Conservation (phyloP, 371 early-diverging fungal species). For the Fennellomyces sp. region DNA sequence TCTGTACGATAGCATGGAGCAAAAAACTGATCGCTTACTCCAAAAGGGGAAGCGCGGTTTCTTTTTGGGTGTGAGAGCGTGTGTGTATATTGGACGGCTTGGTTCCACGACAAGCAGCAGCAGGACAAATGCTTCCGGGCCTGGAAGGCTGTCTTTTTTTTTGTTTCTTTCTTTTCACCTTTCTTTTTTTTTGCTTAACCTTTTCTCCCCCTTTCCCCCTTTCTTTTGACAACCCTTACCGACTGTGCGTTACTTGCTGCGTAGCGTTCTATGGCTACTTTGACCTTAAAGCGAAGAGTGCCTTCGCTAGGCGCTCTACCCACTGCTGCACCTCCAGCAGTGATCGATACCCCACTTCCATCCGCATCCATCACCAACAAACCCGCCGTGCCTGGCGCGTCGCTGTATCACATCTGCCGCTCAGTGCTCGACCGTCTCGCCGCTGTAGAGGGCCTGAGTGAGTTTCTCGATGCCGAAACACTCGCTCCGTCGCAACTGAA, state of each 20-base stretch:
- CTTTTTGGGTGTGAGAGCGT: not conserved
- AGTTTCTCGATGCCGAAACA: conserved; percentile 50
- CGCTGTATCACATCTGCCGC: conserved; percentile 69
- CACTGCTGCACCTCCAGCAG: conserved; percentile 13
- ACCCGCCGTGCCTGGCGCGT: conserved; percentile 32
- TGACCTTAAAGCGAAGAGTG: conserved; percentile 39
- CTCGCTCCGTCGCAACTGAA: conserved; percentile 9
- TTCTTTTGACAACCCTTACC: no score
- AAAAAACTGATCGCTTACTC: conserved; percentile 4
- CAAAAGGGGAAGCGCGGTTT: conserved; percentile 1
- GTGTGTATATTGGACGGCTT: not conserved
- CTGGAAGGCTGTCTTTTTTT: not conserved
- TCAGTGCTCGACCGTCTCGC: conserved; percentile 62
- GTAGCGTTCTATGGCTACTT: conserved; percentile 41
- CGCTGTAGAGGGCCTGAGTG: conserved; percentile 62
- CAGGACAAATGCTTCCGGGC: not conserved
- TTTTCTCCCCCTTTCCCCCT: not conserved
- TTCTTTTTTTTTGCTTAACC: not conserved
- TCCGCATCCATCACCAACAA: conserved; percentile 19
- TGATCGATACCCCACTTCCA: conserved; percentile 28
- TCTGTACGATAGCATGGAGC: conserved; percentile 8
- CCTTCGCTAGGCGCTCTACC: conserved; percentile 31
- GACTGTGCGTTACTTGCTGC: conserved; percentile 54
- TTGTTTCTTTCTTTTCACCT: conserved; percentile 1
- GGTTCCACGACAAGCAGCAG: no score